phyloP scores from a whole-genome alignment of 495 filamentous ascomycete species.

The Poronia punctata region DNA sequence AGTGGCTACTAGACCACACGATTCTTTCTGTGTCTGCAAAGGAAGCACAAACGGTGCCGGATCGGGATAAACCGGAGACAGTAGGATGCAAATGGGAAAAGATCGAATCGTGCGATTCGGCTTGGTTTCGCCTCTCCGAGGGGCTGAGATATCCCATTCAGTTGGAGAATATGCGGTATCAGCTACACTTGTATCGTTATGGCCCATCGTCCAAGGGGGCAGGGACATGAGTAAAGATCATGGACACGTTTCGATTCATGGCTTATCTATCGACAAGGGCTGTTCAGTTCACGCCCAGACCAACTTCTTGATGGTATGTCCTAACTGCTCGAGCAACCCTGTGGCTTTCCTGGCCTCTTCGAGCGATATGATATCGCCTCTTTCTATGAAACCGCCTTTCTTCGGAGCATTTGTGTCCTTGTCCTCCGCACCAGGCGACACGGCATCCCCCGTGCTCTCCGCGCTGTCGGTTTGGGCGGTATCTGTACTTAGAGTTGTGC shows the following conservation, averaged over 20 bases:
- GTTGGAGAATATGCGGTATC: conserved; percentile 92
- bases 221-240: conserved; percentile 4
- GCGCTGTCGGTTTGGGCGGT: neutral
- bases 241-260: neutral
- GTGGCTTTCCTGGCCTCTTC: conserved; percentile 84
- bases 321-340: conserved; percentile 74
- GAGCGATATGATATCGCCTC: conserved; percentile 68
- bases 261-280: neutral
- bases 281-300: conserved; percentile 64
- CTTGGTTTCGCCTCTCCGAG: conserved; percentile 73
- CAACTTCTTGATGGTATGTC: conserved; percentile 82
- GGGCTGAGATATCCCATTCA: conserved; percentile 70
- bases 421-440: conserved; percentile 26
- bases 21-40: conserved; percentile 39
- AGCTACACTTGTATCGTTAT: conserved; percentile 78
- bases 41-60: conserved; percentile 1
- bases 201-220: too few relatives aligned
- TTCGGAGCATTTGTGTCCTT: conserved; percentile 50
- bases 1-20: conserved; percentile 82
- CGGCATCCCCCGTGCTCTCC: conserved; percentile 3
- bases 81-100: conserved; percentile 57
- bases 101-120: conserved; percentile 61
- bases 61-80: conserved; percentile 7
- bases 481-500: neutral
- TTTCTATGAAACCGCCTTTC: neutral